Evolutionary conservation across 2,329 filamentous ascomycete species (phyloP), one percentile per base, ranked within the genome.

Genomic region (Fusarium sp.): DNA sequence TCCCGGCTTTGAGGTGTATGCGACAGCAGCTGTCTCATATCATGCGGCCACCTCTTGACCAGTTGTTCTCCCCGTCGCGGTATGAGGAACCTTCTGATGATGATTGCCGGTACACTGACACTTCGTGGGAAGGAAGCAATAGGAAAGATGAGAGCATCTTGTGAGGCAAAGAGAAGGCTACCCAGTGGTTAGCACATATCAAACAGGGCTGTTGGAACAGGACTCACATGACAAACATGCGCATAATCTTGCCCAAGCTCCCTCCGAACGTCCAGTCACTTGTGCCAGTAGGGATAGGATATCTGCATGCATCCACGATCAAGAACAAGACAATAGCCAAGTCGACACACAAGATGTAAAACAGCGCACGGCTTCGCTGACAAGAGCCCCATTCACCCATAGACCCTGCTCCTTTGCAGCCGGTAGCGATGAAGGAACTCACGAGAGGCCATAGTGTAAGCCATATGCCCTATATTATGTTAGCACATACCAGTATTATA

Each of bases 341-440:
- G 19, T 62, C 59, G 1, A 58, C 52, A 5, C 51, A 48, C 0
- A 62, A 7, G 22, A 62, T 62, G 1, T 61, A 62, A 8, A 61
- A 61, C 3, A 43, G 48, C 0, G 52, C 59, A 0, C 59, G 51
- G 2, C 51, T 52, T 22, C 59, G 10, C 1, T 57, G 58, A 1
- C 9, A 35, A 0, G 22, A 41, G 1, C 31, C 15, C 59, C 59
- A 62, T 10, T 25, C 3, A 1, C 41, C 43, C 13, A 61, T 31
- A 0, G 57, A 61, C 2, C 47, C 52, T 4, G 15, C 13, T 0
- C 9, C 5, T 12, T 41, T 48, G 7, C 28, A 40, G 6, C 11
- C 5, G 1, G n/a, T n/a, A 2, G 52, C 38, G 3, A 61, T 38
- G 1, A 31, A 7, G 9, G 52, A 29, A 10, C 59, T 62, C 4